Base-by-base conservation (phyloP, 2,329 filamentous ascomycete species). In the Penicillium aurantiogriseum region DNA sequence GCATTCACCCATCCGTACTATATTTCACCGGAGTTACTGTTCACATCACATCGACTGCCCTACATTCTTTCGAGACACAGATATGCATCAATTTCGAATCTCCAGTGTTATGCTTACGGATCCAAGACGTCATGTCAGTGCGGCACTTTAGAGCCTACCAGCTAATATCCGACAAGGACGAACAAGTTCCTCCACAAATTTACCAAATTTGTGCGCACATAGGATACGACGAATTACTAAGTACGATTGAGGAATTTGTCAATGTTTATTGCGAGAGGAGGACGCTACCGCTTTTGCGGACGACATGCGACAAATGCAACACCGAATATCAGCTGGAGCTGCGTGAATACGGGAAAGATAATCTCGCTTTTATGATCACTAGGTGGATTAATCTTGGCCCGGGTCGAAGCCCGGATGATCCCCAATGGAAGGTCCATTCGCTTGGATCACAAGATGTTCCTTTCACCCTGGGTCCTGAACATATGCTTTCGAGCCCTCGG, bases 1-100 rank as follows among this genome's bases (percentile, higher is more conserved):
- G 52, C 11, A 53, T 62, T 17, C 54, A 27, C 45, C 45, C 54
- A 39, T 58, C 46, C 6, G 56, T 40, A 50, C 40, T 51, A 25
- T 57, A n/a, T n/a, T 46, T 48, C 47, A 58, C 52, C 39, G 81
- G 84, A 62, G 81, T 61, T 11, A 25, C 8, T 21, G 1, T 40
- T 2, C n/a, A 40, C 23, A 40, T 13, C 9, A 27, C 42, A 10
- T 23, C n/a, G 38, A 39, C 29, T 33, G 3, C 36, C 19, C 10
- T 55, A n/a, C n/a, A 13, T 62, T 13, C 60, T 57, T 31, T 62
- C 46, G 54, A 62, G 6, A 33, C 60, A 35, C 27, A 48, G 11
- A 54, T 62, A 54, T 60, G 52, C n/a, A 13, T 43, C 5, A 21
- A 51, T 5, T 17, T 4, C 1, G 5, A 11, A 42, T 54, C 43